Base-by-base conservation (phyloP, 306 rosid species). In the Casuarina cunninghamiana region DNA sequence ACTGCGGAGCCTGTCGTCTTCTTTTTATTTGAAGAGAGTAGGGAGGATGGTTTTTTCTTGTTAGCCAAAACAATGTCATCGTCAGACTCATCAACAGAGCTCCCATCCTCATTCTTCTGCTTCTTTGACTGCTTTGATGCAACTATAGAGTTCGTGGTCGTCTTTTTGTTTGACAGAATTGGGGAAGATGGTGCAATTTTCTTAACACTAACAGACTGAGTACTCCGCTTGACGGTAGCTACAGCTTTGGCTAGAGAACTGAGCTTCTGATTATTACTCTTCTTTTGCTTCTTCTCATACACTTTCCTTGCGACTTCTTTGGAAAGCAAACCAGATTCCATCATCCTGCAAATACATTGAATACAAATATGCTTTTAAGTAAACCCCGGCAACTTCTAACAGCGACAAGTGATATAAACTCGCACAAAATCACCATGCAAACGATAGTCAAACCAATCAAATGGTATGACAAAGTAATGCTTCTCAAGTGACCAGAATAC, bases 311-410 rank as follows among this genome's bases (percentile, higher is more conserved):
- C 97, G 71, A 80, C 71, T n/a, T 87, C 91, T 79, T 87, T 80
- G 43, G 95, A 70, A 83, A 94, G 88, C 84, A 94, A 90, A 54
- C 96, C 98, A 3, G 90, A 87, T 55, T 94, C 98, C 98, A 94
- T 92, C 93, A 92, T 81, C 97, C 97, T 94, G 91, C 69, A 84
- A 69, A 75, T 38, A 74, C n/a, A 85, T 38, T 72, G 72, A 76
- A 6, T 42, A 66, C 61, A 26, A 60, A 49, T 58, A 41, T 71
- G 2, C 53, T 57, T 42, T 16, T 43, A 32, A 49, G 35, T 5
- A 5, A 73, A 32, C 50, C 55, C 77, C 16, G 53, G 35, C 35
- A 8, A 66, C 32, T 6, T 2, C 46, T 5, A 79, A 51, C 19
- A 16, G 38, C 66, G 2, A 70, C 35, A 32, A 15, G 17, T 54